Evolutionary conservation across 2,329 filamentous ascomycete species (phyloP), one percentile per base, ranked within the genome.

Genomic region (Calonectria hawksworthii): DNA sequence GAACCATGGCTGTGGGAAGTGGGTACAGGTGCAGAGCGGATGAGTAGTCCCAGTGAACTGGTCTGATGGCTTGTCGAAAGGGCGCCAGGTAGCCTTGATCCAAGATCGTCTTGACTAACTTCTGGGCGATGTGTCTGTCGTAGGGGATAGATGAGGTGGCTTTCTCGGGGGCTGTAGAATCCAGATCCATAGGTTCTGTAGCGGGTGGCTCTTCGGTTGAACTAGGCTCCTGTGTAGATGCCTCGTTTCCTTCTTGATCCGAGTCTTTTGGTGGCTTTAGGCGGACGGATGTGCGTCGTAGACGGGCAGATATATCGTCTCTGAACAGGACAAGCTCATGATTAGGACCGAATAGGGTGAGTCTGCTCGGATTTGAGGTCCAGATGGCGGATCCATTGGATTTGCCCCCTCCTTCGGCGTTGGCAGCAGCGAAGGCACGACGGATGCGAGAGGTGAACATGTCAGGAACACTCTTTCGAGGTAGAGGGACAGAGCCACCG

Each of bases 71-170:
- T n/a, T 96, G 90, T 0, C 95, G 93, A 84, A 99, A 99, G 0
- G 97, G 97, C 0, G 94, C 93, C 14, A 99, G 90, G 77, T 95
- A 94, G 7, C 95, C 95, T 86, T 99, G 97, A 79, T 98, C 96
- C 10, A 99, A 90, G 13, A 99, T 84, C 0, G 96, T 98, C 83
- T 98, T 98, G 80, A 98, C 96, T 1, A 99, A 90, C 79, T 95
- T 94, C 73, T 94, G 91, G 10, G 94, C 94, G 9, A 91, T 89
- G 69, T 88, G 89, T 26, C 90, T 81, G 76, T 92, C 90, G 74
- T 90, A 86, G 18, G 88, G 84, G 38, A 89, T 72, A 38, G 78
- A 68, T 69, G 74, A 75, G 88, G 23, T 86, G 82, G 70, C 73
- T 2, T 77, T 61, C 16, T 78, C 75, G n/a, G 79, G 76, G 9